Evolutionary conservation across 2,329 filamentous ascomycete species (phyloP).

Genomic region (Claviceps paspali): DNA sequence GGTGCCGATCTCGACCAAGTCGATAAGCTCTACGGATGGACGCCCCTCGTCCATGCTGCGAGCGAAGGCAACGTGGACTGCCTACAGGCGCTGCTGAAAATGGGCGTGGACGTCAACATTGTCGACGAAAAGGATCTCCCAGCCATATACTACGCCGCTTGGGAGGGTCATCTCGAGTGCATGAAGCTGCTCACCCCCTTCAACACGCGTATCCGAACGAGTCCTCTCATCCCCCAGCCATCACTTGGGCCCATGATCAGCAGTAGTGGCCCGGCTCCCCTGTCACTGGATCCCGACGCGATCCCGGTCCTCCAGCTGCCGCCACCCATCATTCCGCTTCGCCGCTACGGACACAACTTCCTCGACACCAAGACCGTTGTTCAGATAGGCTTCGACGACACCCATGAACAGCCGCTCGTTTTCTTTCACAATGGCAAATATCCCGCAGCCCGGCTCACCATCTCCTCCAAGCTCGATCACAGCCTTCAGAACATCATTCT

Average conservation of each 20-base stretch:
- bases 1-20: constrained; percentile 83
- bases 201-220: constrained; percentile 28
- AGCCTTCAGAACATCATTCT: constrained; percentile 93
- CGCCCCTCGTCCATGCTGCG: constrained; percentile 86
- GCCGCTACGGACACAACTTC: constrained; percentile 96
- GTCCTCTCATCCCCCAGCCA: constrained; percentile 28
- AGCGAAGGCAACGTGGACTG: constrained; percentile 91
- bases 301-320: constrained; percentile 87
- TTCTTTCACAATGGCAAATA: constrained; percentile 98
- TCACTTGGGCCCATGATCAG: constrained; percentile 28
- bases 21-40: constrained; percentile 96
- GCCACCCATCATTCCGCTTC: constrained; percentile 86
- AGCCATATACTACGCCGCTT: constrained; percentile 95
- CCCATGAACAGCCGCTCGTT: constrained; percentile 61
- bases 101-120: constrained; percentile 63
- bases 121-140: constrained; percentile 85
- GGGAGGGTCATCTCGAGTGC: constrained; percentile 91
- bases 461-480: constrained; percentile 89
- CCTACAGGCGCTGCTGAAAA: constrained; percentile 63
- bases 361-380: constrained; percentile 94
- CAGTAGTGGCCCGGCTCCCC: constrained; percentile 38
- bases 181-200: constrained; percentile 69
- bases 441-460: constrained; percentile 83
- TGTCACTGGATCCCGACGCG: constrained; percentile 65
- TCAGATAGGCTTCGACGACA: constrained; percentile 75